Evolutionary conservation across 495 filamentous ascomycete species (phyloP).

Genomic region (Penicillium steckii): DNA sequence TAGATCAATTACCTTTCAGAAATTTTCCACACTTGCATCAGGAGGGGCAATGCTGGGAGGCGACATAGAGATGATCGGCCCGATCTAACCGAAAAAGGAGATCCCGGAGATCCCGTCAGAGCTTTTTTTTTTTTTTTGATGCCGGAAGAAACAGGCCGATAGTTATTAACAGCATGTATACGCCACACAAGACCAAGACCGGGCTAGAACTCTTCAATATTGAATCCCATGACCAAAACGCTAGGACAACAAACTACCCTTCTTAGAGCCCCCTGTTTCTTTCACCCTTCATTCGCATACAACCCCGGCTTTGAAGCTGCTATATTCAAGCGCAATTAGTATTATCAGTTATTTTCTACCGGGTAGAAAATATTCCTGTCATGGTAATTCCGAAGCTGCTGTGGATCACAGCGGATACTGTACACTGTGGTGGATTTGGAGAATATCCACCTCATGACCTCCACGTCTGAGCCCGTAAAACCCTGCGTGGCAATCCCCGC

Average conservation of each 20-base stretch:
- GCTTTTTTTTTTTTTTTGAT: too few relatives aligned
- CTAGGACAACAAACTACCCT: background rate
- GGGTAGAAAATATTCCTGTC: background rate
- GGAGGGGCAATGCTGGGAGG: background rate
- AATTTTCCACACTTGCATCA: background rate
- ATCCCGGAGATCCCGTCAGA: conserved; percentile 1
- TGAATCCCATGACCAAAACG: background rate
- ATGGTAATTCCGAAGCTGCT: background rate
- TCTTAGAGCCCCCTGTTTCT: background rate
- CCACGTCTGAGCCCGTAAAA: conserved; percentile 1
- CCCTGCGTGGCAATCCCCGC: background rate
- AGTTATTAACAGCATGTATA: background rate
- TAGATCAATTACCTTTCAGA: background rate
- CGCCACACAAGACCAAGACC: background rate
- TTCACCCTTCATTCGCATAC: background rate
- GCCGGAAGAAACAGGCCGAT: background rate
- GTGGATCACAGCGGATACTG: background rate
- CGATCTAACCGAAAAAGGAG: background rate
- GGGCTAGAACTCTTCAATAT: background rate
- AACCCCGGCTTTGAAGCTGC: background rate
- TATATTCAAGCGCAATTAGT: background rate
- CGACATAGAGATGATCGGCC: background rate
- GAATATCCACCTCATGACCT: background rate
- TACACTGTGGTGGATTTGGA: background rate
- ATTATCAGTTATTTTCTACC: background rate